phyloP scores from a whole-genome alignment of 495 filamentous ascomycete genomes.

The Saxophila tyrrhenica region DNA sequence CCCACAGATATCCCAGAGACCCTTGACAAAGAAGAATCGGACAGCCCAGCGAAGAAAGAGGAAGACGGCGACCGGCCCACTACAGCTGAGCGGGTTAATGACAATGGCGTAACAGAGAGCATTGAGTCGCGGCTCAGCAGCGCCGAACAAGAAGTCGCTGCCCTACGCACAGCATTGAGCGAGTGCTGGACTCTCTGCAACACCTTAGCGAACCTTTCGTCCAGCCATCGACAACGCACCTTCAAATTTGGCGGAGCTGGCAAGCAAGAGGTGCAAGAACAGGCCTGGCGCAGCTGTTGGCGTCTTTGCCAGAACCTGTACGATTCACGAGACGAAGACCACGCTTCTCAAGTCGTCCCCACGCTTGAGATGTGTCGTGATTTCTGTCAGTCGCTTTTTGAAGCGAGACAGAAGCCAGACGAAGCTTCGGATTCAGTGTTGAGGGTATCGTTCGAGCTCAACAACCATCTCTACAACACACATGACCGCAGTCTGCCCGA shows the following conservation, averaged over 20 bases:
- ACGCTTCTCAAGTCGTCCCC: conserved; percentile 58
- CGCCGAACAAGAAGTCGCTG: conserved; percentile 54
- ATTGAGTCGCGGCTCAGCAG: conserved; percentile 31
- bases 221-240: conserved; percentile 67
- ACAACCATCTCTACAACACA: conserved; percentile 88
- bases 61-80: conserved; percentile 12
- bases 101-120: conserved; percentile 23
- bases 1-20: conserved; percentile 30
- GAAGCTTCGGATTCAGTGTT: conserved; percentile 74
- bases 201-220: conserved; percentile 74
- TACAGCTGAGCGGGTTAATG: conserved; percentile 13
- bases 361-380: conserved; percentile 81
- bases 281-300: conserved; percentile 89
- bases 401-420: conserved; percentile 62
- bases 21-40: conserved; percentile 14
- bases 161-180: conserved; percentile 62
- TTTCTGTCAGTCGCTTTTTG: conserved; percentile 83
- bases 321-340: conserved; percentile 60
- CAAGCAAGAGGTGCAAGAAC: conserved; percentile 63
- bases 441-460: conserved; percentile 84
- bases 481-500: conserved; percentile 77
- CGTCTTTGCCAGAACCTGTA: conserved; percentile 80
- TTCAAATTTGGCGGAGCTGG: conserved; percentile 58
- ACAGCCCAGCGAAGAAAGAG: conserved; percentile 1
- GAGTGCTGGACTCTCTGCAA: conserved; percentile 96